Evolutionary conservation across 169 alveolate species (phyloP).

Genomic region (Plasmodium falciparum): DNA sequence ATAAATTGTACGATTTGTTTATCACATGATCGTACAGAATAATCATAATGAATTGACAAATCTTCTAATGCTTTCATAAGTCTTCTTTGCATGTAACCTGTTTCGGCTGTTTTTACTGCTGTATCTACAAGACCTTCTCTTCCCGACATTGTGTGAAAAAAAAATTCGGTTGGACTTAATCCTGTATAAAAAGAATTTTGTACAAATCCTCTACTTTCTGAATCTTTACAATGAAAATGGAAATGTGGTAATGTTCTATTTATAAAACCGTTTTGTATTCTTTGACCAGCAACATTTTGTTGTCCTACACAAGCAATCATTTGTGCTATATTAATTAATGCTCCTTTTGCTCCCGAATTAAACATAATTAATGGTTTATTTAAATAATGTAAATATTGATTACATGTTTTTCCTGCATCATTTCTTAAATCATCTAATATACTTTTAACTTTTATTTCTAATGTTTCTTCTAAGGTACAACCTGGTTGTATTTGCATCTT

Average conservation of each 20-base stretch:
- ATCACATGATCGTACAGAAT: slow-evolving; percentile 95
- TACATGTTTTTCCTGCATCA: slow-evolving; percentile 95
- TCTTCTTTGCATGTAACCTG: slow-evolving; percentile 99
- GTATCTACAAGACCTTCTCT: slow-evolving; percentile 99
- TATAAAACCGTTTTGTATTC: slow-evolving; percentile 97
- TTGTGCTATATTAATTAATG: slow-evolving; percentile 96
- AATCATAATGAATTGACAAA: slow-evolving; percentile 95
- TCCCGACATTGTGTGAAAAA: slow-evolving; percentile 99
- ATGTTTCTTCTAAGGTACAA: slow-evolving; percentile 95
- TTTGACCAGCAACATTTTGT: slow-evolving; percentile 95
- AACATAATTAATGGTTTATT: slow-evolving; percentile 98
- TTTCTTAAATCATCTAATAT: slow-evolving; percentile 94
- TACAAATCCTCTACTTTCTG: slow-evolving; percentile 98
- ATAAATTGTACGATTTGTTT: slow-evolving; percentile 97
- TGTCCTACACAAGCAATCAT: slow-evolving; percentile 99
- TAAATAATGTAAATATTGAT: slow-evolving; percentile 89
- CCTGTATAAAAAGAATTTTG: slow-evolving; percentile 96
- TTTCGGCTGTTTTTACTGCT: slow-evolving; percentile 99
- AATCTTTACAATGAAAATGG: slow-evolving; percentile 91
- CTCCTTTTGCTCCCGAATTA: slow-evolving; percentile 99
- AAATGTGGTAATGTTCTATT: slow-evolving; percentile 98
- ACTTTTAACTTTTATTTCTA: slow-evolving; percentile 93
- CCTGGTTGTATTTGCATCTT: slow-evolving; percentile 96
- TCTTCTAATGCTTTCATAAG: slow-evolving; percentile 98
- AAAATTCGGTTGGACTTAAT: slow-evolving; percentile 97